Evolutionary conservation across 495 filamentous ascomycete species (phyloP).

Genomic region (Penicillium malachiteum): DNA sequence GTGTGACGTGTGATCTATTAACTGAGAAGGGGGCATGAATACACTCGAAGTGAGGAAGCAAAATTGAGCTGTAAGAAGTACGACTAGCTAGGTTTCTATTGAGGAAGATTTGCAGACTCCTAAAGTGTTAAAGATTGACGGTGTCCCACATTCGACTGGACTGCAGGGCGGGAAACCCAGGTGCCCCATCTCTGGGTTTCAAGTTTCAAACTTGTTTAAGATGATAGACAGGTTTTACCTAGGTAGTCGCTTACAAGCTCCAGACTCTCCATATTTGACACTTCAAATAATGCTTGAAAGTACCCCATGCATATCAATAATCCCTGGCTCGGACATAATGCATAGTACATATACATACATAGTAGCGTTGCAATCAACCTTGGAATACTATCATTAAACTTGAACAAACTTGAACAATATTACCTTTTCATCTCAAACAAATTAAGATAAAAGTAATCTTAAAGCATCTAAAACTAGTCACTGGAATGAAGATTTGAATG

Average conservation of each 20-base stretch:
- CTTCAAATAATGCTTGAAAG: background rate
- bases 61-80: no score
- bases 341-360: no score
- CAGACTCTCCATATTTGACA: background rate
- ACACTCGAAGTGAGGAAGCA: background rate
- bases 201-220: background rate
- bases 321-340: background rate
- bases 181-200: conserved; percentile 13
- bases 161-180: conserved; percentile 10
- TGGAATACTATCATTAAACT: no score
- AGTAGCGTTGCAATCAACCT: no score
- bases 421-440: background rate
- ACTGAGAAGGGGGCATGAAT: background rate
- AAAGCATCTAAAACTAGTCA: background rate
- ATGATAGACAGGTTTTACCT: background rate
- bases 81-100: background rate
- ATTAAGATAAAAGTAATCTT: background rate
- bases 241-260: background rate
- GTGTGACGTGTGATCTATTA: conserved; percentile 2
- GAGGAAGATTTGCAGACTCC: background rate
- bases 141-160: conserved; percentile 26
- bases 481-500: conserved; percentile 8
- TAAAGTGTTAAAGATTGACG: conserved; percentile 4
- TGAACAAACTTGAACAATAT: no score
- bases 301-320: background rate